Evolutionary conservation across 2,329 filamentous ascomycete species (phyloP).

Genomic region (Whalleya microplaca): DNA sequence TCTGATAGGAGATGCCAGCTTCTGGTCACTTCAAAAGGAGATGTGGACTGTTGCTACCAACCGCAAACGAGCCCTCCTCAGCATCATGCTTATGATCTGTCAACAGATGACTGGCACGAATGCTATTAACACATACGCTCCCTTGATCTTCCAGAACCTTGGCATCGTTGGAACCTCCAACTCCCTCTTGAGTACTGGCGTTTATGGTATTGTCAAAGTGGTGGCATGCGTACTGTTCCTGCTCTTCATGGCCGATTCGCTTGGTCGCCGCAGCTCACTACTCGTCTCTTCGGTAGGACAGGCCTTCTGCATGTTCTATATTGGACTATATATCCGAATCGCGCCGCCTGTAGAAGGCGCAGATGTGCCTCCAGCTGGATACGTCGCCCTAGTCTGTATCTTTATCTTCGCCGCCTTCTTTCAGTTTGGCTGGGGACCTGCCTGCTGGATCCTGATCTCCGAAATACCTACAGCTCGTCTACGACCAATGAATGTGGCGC

Average conservation of each 20-base stretch:
- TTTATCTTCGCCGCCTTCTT: constrained; percentile 71
- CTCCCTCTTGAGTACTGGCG: constrained; percentile 63
- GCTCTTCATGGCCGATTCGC: constrained; percentile 62
- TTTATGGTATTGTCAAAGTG: constrained; percentile 67
- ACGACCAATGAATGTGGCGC: constrained; percentile 56
- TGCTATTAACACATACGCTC: constrained; percentile 41
- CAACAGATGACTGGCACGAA: constrained; percentile 71
- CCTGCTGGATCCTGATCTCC: constrained; percentile 66
- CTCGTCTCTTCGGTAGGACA: constrained; percentile 64
- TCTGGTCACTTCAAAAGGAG: constrained; percentile 64
- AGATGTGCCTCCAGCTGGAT: constrained; percentile 62
- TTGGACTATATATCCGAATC: constrained; percentile 67
- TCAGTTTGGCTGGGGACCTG: constrained; percentile 67
- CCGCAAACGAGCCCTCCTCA: constrained; percentile 66
- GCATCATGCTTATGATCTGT: constrained; percentile 64
- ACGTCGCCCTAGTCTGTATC: constrained; percentile 68
- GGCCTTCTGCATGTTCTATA: constrained; percentile 66
- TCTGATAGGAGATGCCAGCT: constrained; percentile 55
- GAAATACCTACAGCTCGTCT: constrained; percentile 66
- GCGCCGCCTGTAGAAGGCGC: constrained; percentile 53
- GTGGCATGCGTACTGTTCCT: constrained; percentile 60
- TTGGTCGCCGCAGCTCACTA: constrained; percentile 58
- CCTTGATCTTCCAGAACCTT: constrained; percentile 39
- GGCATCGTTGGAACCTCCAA: constrained; percentile 50
- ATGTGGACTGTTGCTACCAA: constrained; percentile 65